phyloP scores from a whole-genome alignment of 345 rosid genomes.

The Ceriops decandra region DNA sequence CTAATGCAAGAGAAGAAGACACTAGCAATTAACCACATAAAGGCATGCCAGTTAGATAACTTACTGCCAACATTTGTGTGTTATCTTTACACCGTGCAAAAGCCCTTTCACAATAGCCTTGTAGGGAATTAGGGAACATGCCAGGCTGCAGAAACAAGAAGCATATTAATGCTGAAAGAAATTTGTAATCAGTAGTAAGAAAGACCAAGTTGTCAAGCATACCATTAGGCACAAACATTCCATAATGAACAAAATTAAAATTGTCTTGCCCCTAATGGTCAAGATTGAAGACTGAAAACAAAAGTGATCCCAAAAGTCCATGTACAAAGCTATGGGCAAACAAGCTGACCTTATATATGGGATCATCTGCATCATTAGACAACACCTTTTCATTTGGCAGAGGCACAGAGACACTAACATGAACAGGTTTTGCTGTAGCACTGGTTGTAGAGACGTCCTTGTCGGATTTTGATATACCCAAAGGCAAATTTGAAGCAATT shows the following conservation, averaged over 20 bases:
- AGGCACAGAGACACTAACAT: conserved; percentile 66
- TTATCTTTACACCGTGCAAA: conserved; percentile 79
- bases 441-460: conserved; percentile 47
- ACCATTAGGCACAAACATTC: neutral
- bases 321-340: neutral
- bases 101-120: conserved; percentile 88
- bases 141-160: conserved; percentile 55
- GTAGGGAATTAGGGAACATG: conserved; percentile 66
- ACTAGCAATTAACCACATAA: too few species aligned
- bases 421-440: conserved; percentile 67
- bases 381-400: conserved; percentile 48
- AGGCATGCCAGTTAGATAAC: too few species aligned
- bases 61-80: conserved; percentile 45
- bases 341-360: conserved; percentile 61
- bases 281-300: too few species aligned
- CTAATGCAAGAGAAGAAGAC: too few species aligned
- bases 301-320: neutral
- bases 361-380: conserved; percentile 50
- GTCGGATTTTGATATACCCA: conserved; percentile 60
- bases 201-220: neutral
- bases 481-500: conserved; percentile 83
- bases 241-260: too few species aligned
- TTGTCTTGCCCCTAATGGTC: too few species aligned
- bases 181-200: neutral
- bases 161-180: conserved; percentile 6